phyloP scores from a whole-genome alignment of 192 early-diverging fungal species.

The Backusella circina region DNA sequence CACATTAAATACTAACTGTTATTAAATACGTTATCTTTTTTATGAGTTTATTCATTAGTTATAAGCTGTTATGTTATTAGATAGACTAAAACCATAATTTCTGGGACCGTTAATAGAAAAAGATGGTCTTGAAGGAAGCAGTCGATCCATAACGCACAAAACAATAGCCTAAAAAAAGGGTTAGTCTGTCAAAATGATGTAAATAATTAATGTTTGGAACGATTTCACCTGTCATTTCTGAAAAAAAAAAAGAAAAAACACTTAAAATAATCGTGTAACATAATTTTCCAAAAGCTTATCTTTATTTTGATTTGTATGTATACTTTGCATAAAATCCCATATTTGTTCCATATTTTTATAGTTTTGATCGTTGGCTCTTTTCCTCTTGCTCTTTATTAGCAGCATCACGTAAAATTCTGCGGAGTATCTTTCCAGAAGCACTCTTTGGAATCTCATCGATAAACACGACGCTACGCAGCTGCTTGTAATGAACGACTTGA shows the following conservation, averaged over 20 bases:
- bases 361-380: neutral
- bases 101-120: too few relatives aligned
- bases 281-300: neutral
- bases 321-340: neutral
- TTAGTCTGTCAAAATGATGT: too few relatives aligned
- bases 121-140: too few relatives aligned
- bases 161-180: too few relatives aligned
- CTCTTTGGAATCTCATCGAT: slow-evolving; percentile 72
- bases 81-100: too few relatives aligned
- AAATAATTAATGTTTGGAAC: too few relatives aligned
- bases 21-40: neutral
- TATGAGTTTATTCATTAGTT: too few relatives aligned
- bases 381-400: neutral
- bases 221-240: neutral
- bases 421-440: slow-evolving; percentile 81
- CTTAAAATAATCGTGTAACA: too few relatives aligned
- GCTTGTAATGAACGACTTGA: slow-evolving; percentile 66
- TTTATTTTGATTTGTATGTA: neutral
- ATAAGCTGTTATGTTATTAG: too few relatives aligned
- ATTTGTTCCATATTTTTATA: neutral
- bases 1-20: neutral
- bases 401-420: slow-evolving; percentile 38
- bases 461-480: slow-evolving; percentile 77
- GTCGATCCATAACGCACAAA: too few relatives aligned
- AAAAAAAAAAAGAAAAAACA: neutral